phyloP scores from a whole-genome alignment of 139 green algal genomes.

The Chlamydomonas sp. region DNA sequence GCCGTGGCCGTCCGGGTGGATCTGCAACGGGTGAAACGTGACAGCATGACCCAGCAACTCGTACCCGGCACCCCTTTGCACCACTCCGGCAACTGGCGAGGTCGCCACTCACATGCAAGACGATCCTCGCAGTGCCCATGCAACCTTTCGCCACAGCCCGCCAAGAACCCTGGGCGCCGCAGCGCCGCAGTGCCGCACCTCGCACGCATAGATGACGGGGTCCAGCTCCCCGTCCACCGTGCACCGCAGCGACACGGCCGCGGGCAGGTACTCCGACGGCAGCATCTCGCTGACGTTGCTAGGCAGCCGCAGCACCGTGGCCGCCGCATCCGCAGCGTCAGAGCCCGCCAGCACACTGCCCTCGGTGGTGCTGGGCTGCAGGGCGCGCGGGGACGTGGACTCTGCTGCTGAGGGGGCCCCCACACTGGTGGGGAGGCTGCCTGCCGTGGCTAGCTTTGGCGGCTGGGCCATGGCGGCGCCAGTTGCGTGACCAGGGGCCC shows the following conservation, averaged over 20 bases:
- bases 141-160: too few species aligned
- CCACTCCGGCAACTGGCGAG: neutral
- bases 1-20: constrained; percentile 2
- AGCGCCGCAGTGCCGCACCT: constrained; percentile 3
- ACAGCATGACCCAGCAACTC: neutral
- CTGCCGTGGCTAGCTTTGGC: too few species aligned
- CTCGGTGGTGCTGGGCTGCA: neutral
- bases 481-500: too few species aligned
- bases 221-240: constrained; percentile 17
- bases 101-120: neutral
- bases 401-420: too few species aligned
- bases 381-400: neutral
- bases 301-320: constrained; percentile 1
- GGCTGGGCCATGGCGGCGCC: too few species aligned
- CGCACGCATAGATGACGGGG: neutral
- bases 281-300: constrained; percentile 23
- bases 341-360: constrained; percentile 20
- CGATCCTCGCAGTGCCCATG: too few species aligned
- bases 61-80: neutral
- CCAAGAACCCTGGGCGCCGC: neutral
- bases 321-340: neutral
- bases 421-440: too few species aligned
- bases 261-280: constrained; percentile 21
- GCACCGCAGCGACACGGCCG: constrained; percentile 19
- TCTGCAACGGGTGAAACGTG: neutral